Evolutionary conservation across 2,329 filamentous ascomycete species (phyloP).

Genomic region (Aspergillus eucalypticola): DNA sequence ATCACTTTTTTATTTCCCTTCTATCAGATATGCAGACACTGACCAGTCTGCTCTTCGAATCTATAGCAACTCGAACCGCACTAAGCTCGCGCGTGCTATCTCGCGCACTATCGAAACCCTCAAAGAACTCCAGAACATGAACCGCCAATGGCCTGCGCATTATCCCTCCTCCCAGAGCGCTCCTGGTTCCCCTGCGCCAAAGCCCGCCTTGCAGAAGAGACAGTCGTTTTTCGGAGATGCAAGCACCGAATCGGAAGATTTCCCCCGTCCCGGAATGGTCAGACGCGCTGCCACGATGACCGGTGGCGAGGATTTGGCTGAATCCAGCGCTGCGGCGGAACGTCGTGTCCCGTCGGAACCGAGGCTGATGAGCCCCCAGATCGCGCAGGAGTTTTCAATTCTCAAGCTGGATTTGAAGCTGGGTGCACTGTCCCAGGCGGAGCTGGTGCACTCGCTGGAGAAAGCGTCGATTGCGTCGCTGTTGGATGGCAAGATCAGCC

Average conservation of each 20-base stretch:
- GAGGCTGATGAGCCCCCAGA: constrained; percentile 83
- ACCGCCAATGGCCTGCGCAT: constrained; percentile 87
- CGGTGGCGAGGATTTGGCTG: constrained; percentile 60
- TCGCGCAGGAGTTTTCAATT: constrained; percentile 93
- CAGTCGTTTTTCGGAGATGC: constrained; percentile 36
- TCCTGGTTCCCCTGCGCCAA: constrained; percentile 32
- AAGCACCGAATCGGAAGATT: constrained; percentile 27
- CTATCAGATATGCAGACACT: not conserved
- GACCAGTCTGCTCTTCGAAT: not conserved
- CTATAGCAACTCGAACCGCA: constrained; percentile 76
- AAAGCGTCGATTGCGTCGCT: constrained; percentile 88
- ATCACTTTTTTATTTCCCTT: not conserved
- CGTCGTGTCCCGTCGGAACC: constrained; percentile 67
- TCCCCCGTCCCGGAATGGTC: constrained; percentile 54
- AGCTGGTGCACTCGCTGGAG: constrained; percentile 91
- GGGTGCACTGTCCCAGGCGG: constrained; percentile 78
- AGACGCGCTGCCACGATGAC: constrained; percentile 73
- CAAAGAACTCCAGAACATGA: constrained; percentile 82
- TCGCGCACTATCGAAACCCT: constrained; percentile 81
- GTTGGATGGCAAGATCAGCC: constrained; percentile 89
- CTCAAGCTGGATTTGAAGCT: constrained; percentile 93
- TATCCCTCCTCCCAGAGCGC: constrained; percentile 67
- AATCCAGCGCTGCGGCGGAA: constrained; percentile 73
- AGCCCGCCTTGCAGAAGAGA: constrained; percentile 38
- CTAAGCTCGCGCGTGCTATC: constrained; percentile 82